Percentiles rank a stretch among this genome's conserved stretches.
phyloP scores from a whole-genome alignment of 257 asterid genomes.

The Thymus quinquecostatus region DNA sequence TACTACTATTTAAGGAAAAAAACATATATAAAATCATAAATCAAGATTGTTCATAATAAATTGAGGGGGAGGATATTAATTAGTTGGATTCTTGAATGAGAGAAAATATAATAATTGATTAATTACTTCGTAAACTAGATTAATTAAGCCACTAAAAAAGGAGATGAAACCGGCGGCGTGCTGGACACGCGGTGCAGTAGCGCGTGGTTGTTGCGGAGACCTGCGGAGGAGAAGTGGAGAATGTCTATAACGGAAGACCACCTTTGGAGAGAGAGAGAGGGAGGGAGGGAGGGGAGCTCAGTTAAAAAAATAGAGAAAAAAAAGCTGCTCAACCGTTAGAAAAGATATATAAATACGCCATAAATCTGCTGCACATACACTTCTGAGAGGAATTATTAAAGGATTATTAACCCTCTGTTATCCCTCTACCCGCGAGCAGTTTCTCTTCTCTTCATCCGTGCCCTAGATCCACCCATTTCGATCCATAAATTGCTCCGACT shows the following conservation, averaged over 20 bases:
- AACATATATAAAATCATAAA: no score
- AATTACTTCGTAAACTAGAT: no score
- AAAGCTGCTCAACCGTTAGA: slow-evolving; percentile 40
- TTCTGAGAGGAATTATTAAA: slow-evolving; percentile 25
- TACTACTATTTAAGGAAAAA: no score
- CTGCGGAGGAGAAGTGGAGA: slow-evolving; percentile 47
- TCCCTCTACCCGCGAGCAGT: slow-evolving; percentile 29
- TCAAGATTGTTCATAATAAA: no score
- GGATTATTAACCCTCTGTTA: slow-evolving; percentile 36
- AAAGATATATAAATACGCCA: slow-evolving; percentile 35
- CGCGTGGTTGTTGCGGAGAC: slow-evolving; percentile 44
- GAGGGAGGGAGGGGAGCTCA: background rate
- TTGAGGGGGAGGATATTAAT: no score
- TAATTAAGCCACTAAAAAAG: no score
- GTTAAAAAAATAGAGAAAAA: background rate
- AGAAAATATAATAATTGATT: no score
- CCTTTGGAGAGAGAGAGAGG: slow-evolving; percentile 6
- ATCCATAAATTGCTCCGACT: slow-evolving; percentile 35
- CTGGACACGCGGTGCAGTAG: slow-evolving; percentile 10
- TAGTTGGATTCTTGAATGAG: no score
- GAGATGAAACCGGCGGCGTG: background rate
- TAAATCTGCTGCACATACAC: slow-evolving; percentile 23
- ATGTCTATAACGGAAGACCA: slow-evolving; percentile 53
- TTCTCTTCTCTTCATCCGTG: slow-evolving; percentile 30
- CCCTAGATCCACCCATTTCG: slow-evolving; percentile 76